Evolutionary conservation across 176 grass and related monocot genomes (phyloP).

Genomic region (Rhipidocladum racemiflorum): DNA sequence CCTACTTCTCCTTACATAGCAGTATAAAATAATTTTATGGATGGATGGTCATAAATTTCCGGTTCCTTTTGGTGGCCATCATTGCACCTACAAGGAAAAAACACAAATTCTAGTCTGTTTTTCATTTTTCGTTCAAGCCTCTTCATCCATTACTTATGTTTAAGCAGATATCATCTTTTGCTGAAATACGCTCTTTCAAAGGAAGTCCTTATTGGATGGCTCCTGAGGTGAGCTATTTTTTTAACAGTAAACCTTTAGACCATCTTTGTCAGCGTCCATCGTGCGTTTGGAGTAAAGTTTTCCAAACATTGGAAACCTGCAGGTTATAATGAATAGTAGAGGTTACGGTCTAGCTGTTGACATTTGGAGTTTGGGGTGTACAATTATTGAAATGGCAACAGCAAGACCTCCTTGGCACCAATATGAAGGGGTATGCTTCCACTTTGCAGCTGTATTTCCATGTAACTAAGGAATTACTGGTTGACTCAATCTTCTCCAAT

Average conservation of each 20-base stretch:
- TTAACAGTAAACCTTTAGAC: neutral
- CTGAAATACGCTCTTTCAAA: conserved; percentile 90
- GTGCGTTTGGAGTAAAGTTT: neutral
- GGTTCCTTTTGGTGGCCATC: neutral
- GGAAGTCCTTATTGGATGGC: conserved; percentile 99
- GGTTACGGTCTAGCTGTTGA: conserved; percentile 88
- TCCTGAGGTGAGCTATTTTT: conserved; percentile 69
- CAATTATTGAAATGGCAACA: conserved; percentile 96
- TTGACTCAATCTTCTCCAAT: conserved; percentile 14
- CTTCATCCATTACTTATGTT: conserved; percentile 33
- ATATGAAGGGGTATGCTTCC: conserved; percentile 77
- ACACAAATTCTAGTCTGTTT: neutral
- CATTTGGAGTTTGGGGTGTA: conserved; percentile 97
- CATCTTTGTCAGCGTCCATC: neutral
- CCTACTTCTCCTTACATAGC: neutral
- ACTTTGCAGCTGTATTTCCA: conserved; percentile 37
- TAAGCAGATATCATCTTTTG: conserved; percentile 85
- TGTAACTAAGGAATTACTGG: neutral
- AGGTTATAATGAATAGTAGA: conserved; percentile 93
- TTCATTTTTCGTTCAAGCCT: conserved; percentile 14
- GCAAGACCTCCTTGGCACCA: conserved; percentile 92
- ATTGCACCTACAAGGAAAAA: neutral
- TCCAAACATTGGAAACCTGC: conserved; percentile 3
- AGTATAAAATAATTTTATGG: neutral
- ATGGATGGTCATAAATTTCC: neutral